Conservation (phyloP, 2,329 filamentous ascomycete species). For the Penicillium crustosum region DNA sequence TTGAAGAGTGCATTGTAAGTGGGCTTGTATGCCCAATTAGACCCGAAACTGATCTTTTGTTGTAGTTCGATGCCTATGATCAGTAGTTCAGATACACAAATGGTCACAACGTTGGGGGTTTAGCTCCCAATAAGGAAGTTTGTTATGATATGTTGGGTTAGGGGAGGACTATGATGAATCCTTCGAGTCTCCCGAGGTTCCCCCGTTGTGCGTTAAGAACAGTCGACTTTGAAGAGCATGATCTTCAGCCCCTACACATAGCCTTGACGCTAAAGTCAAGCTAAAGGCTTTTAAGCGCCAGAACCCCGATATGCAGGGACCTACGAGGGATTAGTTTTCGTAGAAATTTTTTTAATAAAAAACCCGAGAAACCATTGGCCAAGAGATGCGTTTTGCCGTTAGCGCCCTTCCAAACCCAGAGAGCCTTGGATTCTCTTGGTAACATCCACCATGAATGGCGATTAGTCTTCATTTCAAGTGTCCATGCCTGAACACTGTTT, state of each 20-base stretch:
- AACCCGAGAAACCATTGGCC: neutral
- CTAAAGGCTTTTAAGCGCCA: neutral
- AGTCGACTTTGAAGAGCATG: neutral
- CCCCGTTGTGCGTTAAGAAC: neutral
- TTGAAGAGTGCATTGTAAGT: slow-evolving; percentile 11
- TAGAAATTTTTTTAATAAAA: neutral
- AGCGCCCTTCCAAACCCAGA: slow-evolving; percentile 3
- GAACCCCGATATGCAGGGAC: no score
- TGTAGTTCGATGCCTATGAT: neutral
- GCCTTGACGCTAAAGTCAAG: neutral
- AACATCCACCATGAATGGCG: slow-evolving; percentile 1
- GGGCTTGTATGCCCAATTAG: neutral
- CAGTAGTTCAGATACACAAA: neutral
- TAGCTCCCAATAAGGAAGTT: neutral
- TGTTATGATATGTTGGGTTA: neutral
- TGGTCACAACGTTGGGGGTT: neutral
- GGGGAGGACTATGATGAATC: neutral
- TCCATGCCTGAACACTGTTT: slow-evolving; percentile 29
- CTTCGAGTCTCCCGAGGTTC: neutral
- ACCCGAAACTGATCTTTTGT: neutral
- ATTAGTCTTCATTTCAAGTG: neutral
- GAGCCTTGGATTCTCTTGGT: neutral
- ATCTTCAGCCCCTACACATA: neutral
- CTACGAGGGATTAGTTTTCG: neutral
- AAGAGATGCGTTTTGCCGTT: neutral